Evolutionary conservation across 116 monocot species (phyloP).

Genomic region (Papilionanthe hybrid): DNA sequence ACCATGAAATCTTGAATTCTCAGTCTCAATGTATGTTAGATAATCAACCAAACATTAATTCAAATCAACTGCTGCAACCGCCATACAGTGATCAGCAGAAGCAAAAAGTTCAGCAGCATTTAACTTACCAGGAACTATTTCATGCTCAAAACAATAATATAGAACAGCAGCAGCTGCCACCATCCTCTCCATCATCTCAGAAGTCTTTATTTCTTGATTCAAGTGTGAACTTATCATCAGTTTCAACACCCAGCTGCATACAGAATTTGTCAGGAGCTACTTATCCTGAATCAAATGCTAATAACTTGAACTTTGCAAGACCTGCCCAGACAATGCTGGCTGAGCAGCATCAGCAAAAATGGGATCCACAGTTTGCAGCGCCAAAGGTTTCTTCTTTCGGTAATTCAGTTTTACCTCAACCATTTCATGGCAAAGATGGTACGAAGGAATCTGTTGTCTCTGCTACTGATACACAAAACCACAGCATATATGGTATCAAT

Average conservation of each 20-base stretch:
- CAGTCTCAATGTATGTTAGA: slow-evolving; percentile 34
- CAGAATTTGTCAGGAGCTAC: slow-evolving; percentile 43
- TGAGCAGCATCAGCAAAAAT: slow-evolving; percentile 56
- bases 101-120: slow-evolving; percentile 40
- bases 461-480: slow-evolving; percentile 47
- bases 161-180: slow-evolving; percentile 42
- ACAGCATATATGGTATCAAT: slow-evolving; percentile 67
- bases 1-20: slow-evolving; percentile 35
- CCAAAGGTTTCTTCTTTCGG: slow-evolving; percentile 40
- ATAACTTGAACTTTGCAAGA: slow-evolving; percentile 52
- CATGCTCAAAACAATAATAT: slow-evolving; percentile 40
- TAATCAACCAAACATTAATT: slow-evolving; percentile 20
- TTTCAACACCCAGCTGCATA: slow-evolving; percentile 26
- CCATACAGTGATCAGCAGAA: slow-evolving; percentile 40
- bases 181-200: slow-evolving; percentile 39
- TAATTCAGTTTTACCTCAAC: slow-evolving; percentile 37
- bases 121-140: slow-evolving; percentile 44
- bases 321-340: slow-evolving; percentile 34
- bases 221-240: slow-evolving; percentile 37
- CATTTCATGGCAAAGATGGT: slow-evolving; percentile 68
- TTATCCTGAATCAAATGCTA: slow-evolving; percentile 46
- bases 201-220: slow-evolving; percentile 49
- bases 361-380: slow-evolving; percentile 56
- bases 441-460: slow-evolving; percentile 53
- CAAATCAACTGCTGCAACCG: slow-evolving; percentile 54